phyloP scores from a whole-genome alignment of 2,329 filamentous ascomycete genomes.

The Nannizzia gypsea region DNA sequence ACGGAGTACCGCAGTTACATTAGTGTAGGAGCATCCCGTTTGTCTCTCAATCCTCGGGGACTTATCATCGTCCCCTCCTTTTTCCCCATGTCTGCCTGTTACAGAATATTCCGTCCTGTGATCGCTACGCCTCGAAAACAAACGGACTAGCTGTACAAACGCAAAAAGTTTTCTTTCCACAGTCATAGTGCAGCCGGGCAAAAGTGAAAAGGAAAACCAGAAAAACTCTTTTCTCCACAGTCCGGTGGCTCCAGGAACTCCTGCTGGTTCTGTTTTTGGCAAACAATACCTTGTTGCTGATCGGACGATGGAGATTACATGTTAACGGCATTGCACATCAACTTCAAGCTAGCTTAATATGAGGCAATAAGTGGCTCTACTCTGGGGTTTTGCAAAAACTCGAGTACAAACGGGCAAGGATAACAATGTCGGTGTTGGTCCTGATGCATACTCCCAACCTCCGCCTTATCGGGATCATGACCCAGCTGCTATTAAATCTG shows the following conservation, averaged over 20 bases:
- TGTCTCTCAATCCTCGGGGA: neutral
- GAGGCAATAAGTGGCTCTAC: neutral
- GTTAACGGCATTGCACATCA: neutral
- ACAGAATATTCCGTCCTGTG: neutral
- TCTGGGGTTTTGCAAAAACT: neutral
- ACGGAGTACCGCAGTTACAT: neutral
- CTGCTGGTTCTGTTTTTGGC: neutral
- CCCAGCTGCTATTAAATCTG: neutral
- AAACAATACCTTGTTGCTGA: neutral
- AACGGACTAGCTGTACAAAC: neutral
- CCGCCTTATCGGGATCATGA: neutral
- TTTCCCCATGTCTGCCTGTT: neutral
- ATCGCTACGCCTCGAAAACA: neutral
- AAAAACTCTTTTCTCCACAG: conserved; percentile 3
- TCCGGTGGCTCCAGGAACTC: neutral
- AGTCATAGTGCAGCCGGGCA: neutral
- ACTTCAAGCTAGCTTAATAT: neutral
- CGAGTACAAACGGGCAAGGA: neutral
- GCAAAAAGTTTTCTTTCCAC: neutral
- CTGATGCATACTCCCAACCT: neutral
- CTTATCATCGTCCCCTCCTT: neutral
- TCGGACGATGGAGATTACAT: neutral
- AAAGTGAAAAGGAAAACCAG: too few species aligned
- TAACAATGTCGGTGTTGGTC: neutral
- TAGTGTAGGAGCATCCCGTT: neutral